These are phyloP conservation scores for Solanum virginianum DNA, from an alignment of 257 asterid species.

Conservation along the genomic window DNA sequence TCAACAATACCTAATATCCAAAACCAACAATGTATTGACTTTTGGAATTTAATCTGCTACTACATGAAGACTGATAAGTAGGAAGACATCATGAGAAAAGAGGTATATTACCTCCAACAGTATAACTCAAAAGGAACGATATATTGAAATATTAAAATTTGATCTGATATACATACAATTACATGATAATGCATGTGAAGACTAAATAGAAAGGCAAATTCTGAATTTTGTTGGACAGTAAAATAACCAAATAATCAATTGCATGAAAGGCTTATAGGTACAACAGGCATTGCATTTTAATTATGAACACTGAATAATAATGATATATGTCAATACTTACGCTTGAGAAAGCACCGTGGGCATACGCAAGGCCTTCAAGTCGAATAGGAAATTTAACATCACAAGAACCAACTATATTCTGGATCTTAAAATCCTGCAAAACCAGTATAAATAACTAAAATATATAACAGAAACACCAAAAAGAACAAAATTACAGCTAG, in stretches of 20 bases:
- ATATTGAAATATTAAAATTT: neutral
- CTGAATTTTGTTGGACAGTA: neutral
- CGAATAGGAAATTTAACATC: constrained; percentile 68
- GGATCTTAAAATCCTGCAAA: constrained; percentile 66
- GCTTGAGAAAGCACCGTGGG: constrained; percentile 76
- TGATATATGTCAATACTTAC: constrained; percentile 20
- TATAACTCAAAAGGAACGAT: neutral
- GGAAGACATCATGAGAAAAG: neutral
- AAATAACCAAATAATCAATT: neutral
- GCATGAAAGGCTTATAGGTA: neutral
- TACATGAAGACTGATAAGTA: neutral
- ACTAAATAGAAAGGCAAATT: neutral
- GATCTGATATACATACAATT: neutral
- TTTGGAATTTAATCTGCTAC: neutral
- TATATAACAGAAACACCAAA: neutral
- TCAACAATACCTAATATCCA: neutral
- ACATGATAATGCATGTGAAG: neutral
- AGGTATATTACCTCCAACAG: neutral
- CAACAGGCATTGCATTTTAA: neutral
- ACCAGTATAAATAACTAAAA: neutral
- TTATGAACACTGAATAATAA: neutral
- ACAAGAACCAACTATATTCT: constrained; percentile 70
- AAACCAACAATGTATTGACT: neutral
- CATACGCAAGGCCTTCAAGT: constrained; percentile 70
- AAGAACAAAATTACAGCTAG: neutral